Base-by-base conservation (phyloP, 2,329 filamentous ascomycete species). In the Alternaria conjuncta region DNA sequence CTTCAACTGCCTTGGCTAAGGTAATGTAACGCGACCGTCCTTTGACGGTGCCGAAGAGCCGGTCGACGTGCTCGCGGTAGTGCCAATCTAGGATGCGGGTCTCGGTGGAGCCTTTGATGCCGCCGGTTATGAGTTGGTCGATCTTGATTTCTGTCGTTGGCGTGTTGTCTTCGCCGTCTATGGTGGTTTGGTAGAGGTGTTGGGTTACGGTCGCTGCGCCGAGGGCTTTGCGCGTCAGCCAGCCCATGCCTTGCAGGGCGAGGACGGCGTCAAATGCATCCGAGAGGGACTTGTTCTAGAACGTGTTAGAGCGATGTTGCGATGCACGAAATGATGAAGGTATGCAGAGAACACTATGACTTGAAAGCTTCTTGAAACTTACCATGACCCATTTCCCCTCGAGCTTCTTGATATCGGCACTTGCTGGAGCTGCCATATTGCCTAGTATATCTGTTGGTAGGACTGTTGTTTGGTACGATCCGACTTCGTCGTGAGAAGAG, bases 211-310 rank as follows among this genome's bases (percentile, higher is more conserved):
- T 90, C 30, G 92, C 91, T 30, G 89, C 78, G 70, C 84, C 80
- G 78, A 96, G 88, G 64, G 87, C 88, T 83, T 90, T 94, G 81
- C 93, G 92, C 54, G 86, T 86, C 55, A 94, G 71, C 87, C 87
- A 95, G 60, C 80, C 77, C 44, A 85, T 73, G 68, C 80, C 80
- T 73, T 85, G 83, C 70, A 95, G 86, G 54, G 85, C 76, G 62
- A 97, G 89, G 66, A 91, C 87, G 1, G 88, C 84, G 64, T 94
- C 91, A 51, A 89, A 82, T 68, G 85, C 82, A 79, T 91, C 89
- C 63, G 92, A 94, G 70, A 94, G 84, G 66, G 83, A 81, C 78
- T 92, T 91, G 86, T 96, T 94, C 92, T 95, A 75, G 18, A 6
- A 18, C 13, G 25, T 28, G 15, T 59, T 26, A 68, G 57, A 36